These are phyloP conservation scores for Strobilomyces dryophilus DNA, from an alignment of 768 basidiomycete genomes.

Conservation along the genomic window DNA sequence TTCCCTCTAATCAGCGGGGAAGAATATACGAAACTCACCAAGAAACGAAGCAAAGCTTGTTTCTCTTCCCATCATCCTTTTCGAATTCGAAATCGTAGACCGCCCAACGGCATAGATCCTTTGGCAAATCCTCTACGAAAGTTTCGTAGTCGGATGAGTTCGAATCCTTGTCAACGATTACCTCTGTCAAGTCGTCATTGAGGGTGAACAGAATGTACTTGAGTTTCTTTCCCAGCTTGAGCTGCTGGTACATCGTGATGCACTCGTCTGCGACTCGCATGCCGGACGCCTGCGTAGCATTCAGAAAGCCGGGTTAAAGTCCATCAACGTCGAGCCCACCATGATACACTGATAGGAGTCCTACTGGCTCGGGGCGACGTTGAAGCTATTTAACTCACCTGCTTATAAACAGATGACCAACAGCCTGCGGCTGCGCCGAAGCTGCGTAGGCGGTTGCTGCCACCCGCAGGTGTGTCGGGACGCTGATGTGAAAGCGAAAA, in stretches of 20 bases:
- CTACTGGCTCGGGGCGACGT: conserved; percentile 8
- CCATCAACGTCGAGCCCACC: conserved; percentile 16
- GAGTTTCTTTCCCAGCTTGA: conserved; percentile 42
- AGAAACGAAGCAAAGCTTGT: conserved; percentile 78
- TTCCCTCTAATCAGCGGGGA: not conserved
- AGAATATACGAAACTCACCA: conserved; percentile 50
- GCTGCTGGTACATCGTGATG: conserved; percentile 17
- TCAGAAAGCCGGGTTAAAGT: not conserved
- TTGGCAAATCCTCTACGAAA: conserved; percentile 72
- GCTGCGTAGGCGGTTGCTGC: conserved; percentile 3
- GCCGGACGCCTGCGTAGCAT: conserved; percentile 23
- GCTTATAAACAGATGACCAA: conserved; percentile 11
- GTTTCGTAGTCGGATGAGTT: conserved; percentile 53
- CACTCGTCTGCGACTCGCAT: conserved; percentile 55
- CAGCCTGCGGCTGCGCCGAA: conserved; percentile 11
- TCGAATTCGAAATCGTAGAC: conserved; percentile 89
- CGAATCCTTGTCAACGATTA: conserved; percentile 71
- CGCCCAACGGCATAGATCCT: conserved; percentile 78
- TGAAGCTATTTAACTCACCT: not conserved
- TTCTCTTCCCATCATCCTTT: conserved; percentile 68
- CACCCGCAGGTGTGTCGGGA: too few relatives aligned
- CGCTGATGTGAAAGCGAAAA: not conserved
- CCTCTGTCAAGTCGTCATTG: conserved; percentile 57
- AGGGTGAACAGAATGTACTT: conserved; percentile 85
- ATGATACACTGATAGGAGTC: conserved; percentile 11